Percentiles rank a stretch among this genome's conserved stretches.
Conservation (phyloP, 164 flowering plant genomes). For the Paratinospora sagittata region DNA sequence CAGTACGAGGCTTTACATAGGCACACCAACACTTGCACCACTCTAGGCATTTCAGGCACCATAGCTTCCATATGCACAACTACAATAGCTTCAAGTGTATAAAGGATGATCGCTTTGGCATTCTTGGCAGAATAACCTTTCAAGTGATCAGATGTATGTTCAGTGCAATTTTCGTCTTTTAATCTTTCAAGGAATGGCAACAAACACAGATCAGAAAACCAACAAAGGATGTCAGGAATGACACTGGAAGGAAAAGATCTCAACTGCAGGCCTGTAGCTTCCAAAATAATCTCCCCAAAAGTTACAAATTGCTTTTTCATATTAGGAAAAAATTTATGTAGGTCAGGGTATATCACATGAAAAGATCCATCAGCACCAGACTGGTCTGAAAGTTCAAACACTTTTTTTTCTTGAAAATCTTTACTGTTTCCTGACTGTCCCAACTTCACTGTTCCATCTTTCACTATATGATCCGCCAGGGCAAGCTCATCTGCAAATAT, state of each 20-base stretch:
- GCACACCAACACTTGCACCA: constrained; percentile 60
- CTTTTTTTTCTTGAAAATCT: constrained; percentile 16
- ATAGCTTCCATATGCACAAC: constrained; percentile 87
- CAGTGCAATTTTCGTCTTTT: constrained; percentile 21
- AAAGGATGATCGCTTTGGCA: constrained; percentile 70
- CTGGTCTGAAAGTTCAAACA: constrained; percentile 18
- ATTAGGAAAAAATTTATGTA: constrained; percentile 60
- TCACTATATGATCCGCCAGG: constrained; percentile 37
- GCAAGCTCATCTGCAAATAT: constrained; percentile 84
- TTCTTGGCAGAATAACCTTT: constrained; percentile 80
- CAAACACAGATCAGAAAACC: constrained; percentile 82
- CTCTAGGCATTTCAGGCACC: constrained; percentile 76
- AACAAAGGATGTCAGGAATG: constrained; percentile 71
- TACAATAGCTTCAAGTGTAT: constrained; percentile 70
- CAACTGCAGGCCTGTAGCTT: constrained; percentile 79
- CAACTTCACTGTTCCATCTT: constrained; percentile 23
- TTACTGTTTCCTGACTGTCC: constrained; percentile 17
- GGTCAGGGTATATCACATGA: constrained; percentile 60
- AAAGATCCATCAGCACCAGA: constrained; percentile 36
- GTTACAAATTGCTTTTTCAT: constrained; percentile 64
- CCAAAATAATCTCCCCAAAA: constrained; percentile 71
- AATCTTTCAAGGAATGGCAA: constrained; percentile 48
- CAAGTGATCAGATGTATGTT: constrained; percentile 21
- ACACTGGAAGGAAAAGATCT: constrained; percentile 49
- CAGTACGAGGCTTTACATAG: constrained; percentile 61